Evolutionary conservation across 2,329 filamentous ascomycete species (phyloP), one percentile per base, ranked within the genome.

Genomic region (Tolypocladium ovalisporum): DNA sequence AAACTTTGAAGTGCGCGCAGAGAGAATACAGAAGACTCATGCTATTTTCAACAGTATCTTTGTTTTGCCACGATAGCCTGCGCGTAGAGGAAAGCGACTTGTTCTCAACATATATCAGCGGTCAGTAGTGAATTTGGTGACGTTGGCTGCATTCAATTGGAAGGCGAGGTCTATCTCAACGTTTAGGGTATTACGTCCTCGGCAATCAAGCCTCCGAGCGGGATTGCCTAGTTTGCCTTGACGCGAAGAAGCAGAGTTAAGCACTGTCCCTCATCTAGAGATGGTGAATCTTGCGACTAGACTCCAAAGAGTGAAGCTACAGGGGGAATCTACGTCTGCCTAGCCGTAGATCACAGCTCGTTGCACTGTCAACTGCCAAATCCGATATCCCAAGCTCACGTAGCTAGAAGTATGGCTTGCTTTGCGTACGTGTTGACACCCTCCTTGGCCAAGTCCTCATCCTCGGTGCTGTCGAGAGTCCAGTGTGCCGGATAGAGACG

Each of bases 361-460:
- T 9, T 34, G 9, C 32, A 34, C 32, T 34, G 32, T 51, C 9
- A 1, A 13, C 24, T 4, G 24, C 17, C 6, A 17, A 51, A 2
- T 12, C 17, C 3, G 4, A 29, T 13, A 19, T 12, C 1, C 10
- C n/a, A 3, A 3, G 7, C 24, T 32, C n/a, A 59, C 1, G 56
- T 59, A 15, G 56, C 58, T 17, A 59, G 24, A 32, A 57, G 24
- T 6, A 59, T 27, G 8, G 61, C 58, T 22, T 63, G 62, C n/a
- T 59, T 54, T 8, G 58, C 57, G 54, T 64, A 63, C 1, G 58
- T 62, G 13, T 61, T 59, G 5, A 65, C 59, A 1, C 61, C 63
- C 29, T 64, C 62, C 22, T 58, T 59, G 1, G 63, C 62, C 44
- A 65, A 55, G 44, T 65, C 64, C 24, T 65, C 63, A 8, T 63